Evolutionary conservation across 2,329 filamentous ascomycete species (phyloP), one percentile per base, ranked within the genome.

Genomic region (Meredithiella fracta): DNA sequence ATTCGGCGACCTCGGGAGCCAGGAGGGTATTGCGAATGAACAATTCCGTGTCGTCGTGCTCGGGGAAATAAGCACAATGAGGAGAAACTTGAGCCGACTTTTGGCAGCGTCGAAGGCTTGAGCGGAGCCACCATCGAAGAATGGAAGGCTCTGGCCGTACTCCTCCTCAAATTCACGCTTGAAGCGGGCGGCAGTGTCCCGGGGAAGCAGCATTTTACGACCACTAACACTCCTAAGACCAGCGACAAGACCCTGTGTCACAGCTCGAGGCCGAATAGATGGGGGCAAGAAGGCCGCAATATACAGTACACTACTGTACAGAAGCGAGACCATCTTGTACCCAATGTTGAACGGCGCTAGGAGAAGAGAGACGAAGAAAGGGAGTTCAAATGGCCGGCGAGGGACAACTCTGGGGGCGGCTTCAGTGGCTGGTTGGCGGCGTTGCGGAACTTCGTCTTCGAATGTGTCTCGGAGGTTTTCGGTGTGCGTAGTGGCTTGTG

Each of bases 131-230:
- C 85, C 85, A 65, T 96, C 90, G 62, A 84, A 82, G 67, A 94
- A 95, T 0, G 85, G 82, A 3, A 97, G 69, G 3, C 73, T 73
- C 17, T 74, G 70, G 0, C 88, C 89, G 64, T 96, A 92, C 63
- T 94, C 87, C 68, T 98, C 92, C 63, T 95, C 89, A 62, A 98
- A 95, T 63, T 97, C 90, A 7, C 91, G 80, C 64, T 87, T 85
- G 67, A 97, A 94, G 31, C 92, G 77, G 25, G 86, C 83, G 0
- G 91, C 89, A 0, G 88, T 91, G 65, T 98, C 92, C 57, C 86
- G 80, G 1, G 91, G 89, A 65, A 85, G 85, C 47, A 96, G 71
- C 62, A 87, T 79, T 61, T 87, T 77, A 34, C 91, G 78, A 3
- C 85, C 83, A 59, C 74, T 80, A 1, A 82, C 82, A 61, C 80